A percentile compares a stretch with the other conserved stretches of the same genome.
Conservation (phyloP, 2,329 filamentous ascomycete genomes). For the Exophiala lecanii-corni region DNA sequence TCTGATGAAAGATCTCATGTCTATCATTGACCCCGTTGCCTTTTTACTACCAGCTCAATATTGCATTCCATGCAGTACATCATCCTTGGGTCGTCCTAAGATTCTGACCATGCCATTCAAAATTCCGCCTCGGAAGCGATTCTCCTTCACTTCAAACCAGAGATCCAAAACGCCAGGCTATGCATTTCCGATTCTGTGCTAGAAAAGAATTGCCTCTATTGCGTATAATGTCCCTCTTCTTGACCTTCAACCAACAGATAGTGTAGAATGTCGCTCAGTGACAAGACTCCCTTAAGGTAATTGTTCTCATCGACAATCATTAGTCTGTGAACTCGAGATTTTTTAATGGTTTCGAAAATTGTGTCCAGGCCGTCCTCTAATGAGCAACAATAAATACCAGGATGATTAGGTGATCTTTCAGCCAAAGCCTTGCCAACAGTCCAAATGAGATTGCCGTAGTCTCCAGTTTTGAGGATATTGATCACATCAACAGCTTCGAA, state of each 20-base stretch:
- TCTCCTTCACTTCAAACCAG: too few species aligned
- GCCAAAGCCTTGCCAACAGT: constrained; percentile 72
- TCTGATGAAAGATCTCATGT: too few species aligned
- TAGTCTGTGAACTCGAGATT: constrained; percentile 87
- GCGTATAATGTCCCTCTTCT: constrained; percentile 30
- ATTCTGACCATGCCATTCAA: too few species aligned
- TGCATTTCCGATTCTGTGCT: constrained; percentile 3
- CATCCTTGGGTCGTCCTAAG: too few species aligned
- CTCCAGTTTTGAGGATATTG: constrained; percentile 85
- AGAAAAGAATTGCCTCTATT: too few species aligned
- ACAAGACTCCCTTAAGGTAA: constrained; percentile 81
- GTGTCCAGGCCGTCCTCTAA: constrained; percentile 88
- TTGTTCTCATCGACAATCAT: constrained; percentile 89
- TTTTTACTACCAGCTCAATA: too few species aligned
- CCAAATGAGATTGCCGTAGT: constrained; percentile 83
- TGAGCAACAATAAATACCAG: constrained; percentile 93
- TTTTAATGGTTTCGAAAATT: constrained; percentile 94
- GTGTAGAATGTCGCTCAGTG: constrained; percentile 91
- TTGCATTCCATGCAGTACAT: too few species aligned
- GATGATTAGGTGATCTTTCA: constrained; percentile 61
- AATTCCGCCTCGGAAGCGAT: too few species aligned
- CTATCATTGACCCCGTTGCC: too few species aligned
- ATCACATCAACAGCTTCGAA: constrained; percentile 98
- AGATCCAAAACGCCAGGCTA: constrained; percentile 12
- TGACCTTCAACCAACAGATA: constrained; percentile 84